Evolutionary conservation across 495 filamentous ascomycete species (phyloP).

Genomic region (Penicillium bovifimosum): DNA sequence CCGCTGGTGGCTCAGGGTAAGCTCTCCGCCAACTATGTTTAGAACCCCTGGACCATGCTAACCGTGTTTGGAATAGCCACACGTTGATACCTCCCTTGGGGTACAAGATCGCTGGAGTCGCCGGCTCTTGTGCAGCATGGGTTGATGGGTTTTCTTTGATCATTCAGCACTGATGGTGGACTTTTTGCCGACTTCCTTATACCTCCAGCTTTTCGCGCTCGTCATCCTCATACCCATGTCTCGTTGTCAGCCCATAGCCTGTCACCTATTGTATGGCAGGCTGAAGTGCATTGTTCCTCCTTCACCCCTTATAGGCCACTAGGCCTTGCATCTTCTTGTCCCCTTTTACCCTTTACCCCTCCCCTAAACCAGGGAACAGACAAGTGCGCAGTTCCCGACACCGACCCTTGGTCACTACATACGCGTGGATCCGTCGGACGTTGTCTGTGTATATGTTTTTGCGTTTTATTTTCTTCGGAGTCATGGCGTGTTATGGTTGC

Average conservation of each 20-base stretch:
- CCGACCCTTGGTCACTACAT: slow-evolving; percentile 14
- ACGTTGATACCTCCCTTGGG: slow-evolving; percentile 86
- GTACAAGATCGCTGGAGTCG: slow-evolving; percentile 81
- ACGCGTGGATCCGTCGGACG: slow-evolving; percentile 10
- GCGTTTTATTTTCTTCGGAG: slow-evolving; percentile 8
- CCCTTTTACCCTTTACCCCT: not conserved
- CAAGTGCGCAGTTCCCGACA: slow-evolving; percentile 2
- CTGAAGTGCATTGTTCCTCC: not conserved
- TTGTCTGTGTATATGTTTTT: slow-evolving; percentile 21
- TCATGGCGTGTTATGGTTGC: slow-evolving; percentile 12
- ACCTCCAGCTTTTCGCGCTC: not conserved
- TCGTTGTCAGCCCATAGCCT: not conserved
- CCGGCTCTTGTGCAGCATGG: slow-evolving; percentile 76
- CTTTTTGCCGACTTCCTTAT: not conserved
- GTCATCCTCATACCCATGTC: not conserved
- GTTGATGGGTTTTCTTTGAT: slow-evolving; percentile 86
- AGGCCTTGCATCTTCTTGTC: not conserved
- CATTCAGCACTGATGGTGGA: slow-evolving; percentile 54
- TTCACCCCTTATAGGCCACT: not conserved
- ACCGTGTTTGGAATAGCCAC: slow-evolving; percentile 49
- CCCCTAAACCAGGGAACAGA: not conserved
- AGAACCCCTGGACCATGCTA: slow-evolving; percentile 12
- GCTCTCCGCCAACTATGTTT: slow-evolving; percentile 19
- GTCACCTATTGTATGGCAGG: not conserved
- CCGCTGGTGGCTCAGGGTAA: slow-evolving; percentile 76